Conservation (phyloP, 257 asterid species). For the Catharanthus roseus region DNA sequence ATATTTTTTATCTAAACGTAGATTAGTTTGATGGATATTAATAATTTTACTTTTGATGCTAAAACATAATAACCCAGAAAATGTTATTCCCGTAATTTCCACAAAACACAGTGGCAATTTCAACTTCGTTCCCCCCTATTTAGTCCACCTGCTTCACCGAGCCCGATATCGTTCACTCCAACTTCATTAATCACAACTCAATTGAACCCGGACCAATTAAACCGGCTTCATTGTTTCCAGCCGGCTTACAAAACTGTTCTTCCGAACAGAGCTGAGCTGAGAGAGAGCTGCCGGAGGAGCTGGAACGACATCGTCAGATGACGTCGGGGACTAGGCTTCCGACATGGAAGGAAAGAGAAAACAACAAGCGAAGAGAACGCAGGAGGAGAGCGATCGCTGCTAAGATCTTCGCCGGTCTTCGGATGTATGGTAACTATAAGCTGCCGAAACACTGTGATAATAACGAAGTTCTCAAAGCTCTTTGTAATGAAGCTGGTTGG, state of each 20-base stretch:
- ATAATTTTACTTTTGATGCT: no score
- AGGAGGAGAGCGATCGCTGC: slow-evolving; percentile 95
- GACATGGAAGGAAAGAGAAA: slow-evolving; percentile 96
- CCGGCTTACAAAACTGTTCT: slow-evolving; percentile 17
- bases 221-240: slow-evolving; percentile 8
- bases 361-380: slow-evolving; percentile 93
- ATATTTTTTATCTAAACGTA: no score
- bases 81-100: slow-evolving; percentile 14
- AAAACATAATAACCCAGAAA: neutral
- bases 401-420: slow-evolving; percentile 81
- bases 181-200: neutral
- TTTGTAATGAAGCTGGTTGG: slow-evolving; percentile 96
- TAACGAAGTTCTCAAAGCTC: slow-evolving; percentile 90
- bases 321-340: slow-evolving; percentile 85
- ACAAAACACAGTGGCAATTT: slow-evolving; percentile 23
- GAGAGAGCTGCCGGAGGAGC: neutral
- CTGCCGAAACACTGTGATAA: slow-evolving; percentile 96
- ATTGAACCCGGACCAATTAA: slow-evolving; percentile 20
- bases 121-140: neutral
- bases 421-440: slow-evolving; percentile 87
- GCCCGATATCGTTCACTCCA: no score
- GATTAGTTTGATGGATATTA: no score
- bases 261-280: neutral
- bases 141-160: neutral
- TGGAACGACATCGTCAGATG: slow-evolving; percentile 37